Evolutionary conservation across 495 filamentous ascomycete genomes (phyloP).

Genomic region (Letharia lupina): DNA sequence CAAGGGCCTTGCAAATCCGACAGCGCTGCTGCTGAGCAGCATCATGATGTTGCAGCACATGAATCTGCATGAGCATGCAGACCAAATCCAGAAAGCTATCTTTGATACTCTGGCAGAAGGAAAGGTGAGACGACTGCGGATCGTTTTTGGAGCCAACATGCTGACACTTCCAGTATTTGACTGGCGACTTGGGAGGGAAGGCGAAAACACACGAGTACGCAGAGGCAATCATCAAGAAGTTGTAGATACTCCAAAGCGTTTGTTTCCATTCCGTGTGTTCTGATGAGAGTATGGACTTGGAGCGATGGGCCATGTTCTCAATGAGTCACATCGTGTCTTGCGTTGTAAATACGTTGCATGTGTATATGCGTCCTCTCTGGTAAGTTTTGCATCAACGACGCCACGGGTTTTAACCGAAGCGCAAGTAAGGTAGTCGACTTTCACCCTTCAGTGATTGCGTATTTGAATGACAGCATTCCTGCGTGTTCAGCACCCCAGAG

Average conservation of each 20-base stretch:
- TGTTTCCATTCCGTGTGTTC: neutral
- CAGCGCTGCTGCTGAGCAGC: slow-evolving; percentile 78
- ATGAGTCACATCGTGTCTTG: neutral
- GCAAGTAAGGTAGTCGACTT: neutral
- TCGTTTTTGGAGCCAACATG: neutral
- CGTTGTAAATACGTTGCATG: neutral
- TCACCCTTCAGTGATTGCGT: too few species aligned
- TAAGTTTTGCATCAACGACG: neutral
- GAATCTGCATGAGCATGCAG: slow-evolving; percentile 76
- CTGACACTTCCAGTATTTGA: slow-evolving; percentile 50
- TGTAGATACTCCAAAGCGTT: slow-evolving; percentile 43
- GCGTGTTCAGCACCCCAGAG: neutral
- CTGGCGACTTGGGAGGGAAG: slow-evolving; percentile 90
- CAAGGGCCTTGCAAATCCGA: slow-evolving; percentile 91
- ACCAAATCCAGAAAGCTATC: slow-evolving; percentile 84
- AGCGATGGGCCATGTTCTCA: neutral
- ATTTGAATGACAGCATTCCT: neutral
- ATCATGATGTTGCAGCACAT: slow-evolving; percentile 99
- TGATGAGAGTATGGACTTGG: neutral
- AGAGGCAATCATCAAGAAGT: slow-evolving; percentile 75
- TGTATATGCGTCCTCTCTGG: neutral
- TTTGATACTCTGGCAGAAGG: slow-evolving; percentile 92
- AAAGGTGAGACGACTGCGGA: slow-evolving; percentile 48
- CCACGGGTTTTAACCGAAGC: neutral
- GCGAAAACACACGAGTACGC: slow-evolving; percentile 89